These are phyloP conservation scores for Mucor plumbeus DNA, from an alignment of 371 early-diverging fungal species.

Conservation along the genomic window DNA sequence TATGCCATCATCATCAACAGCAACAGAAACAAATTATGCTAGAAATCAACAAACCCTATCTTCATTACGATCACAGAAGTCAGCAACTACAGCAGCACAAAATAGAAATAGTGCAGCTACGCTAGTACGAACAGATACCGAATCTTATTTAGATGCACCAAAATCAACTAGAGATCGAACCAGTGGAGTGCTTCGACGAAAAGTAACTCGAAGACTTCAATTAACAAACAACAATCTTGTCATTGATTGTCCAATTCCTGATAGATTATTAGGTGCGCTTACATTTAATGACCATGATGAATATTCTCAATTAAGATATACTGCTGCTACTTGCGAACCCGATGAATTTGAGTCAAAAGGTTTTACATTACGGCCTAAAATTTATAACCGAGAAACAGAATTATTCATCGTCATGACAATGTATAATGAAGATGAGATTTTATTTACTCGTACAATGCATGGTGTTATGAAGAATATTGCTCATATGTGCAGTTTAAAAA, in stretches of 20 bases:
- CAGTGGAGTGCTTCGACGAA: slow-evolving; percentile 6
- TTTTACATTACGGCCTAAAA: slow-evolving; percentile 78
- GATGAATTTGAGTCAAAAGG: slow-evolving; percentile 74
- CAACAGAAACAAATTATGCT: slow-evolving; percentile 17
- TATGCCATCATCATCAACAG: background rate
- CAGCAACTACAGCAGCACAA: background rate
- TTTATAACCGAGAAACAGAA: slow-evolving; percentile 81
- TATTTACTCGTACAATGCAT: slow-evolving; percentile 78
- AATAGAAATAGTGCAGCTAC: slow-evolving; percentile 23
- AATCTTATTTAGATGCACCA: slow-evolving; percentile 29
- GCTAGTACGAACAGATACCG: slow-evolving; percentile 16
- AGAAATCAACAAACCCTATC: slow-evolving; percentile 28
- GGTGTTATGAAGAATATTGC: slow-evolving; percentile 83
- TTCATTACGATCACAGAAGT: slow-evolving; percentile 21
- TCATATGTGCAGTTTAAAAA: slow-evolving; percentile 69
- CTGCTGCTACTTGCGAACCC: slow-evolving; percentile 81
- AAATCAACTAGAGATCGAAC: background rate
- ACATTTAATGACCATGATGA: slow-evolving; percentile 54
- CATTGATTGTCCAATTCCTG: slow-evolving; percentile 72
- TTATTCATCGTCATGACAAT: slow-evolving; percentile 84
- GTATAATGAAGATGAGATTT: slow-evolving; percentile 60
- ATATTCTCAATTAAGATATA: slow-evolving; percentile 76
- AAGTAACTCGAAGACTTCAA: slow-evolving; percentile 47
- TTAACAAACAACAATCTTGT: slow-evolving; percentile 75
- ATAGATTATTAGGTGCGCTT: slow-evolving; percentile 45